Evolutionary conservation across 129 eudicot genomes (phyloP).

Genomic region (Pittosporum tobira): DNA sequence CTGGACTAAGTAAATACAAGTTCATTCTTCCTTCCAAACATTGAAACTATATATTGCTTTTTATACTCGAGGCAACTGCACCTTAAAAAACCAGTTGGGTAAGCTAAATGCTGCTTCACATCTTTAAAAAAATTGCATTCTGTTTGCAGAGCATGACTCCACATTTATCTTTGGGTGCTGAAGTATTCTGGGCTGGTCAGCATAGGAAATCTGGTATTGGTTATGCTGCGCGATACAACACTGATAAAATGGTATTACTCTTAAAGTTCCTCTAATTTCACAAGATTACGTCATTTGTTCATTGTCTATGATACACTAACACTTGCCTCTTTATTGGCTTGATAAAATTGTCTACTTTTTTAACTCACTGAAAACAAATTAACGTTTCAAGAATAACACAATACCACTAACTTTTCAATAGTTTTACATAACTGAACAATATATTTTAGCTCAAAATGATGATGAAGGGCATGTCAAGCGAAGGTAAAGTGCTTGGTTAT

Average conservation of each 20-base stretch:
- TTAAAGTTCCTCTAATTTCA: neutral
- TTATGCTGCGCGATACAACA: constrained; percentile 73
- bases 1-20: neutral
- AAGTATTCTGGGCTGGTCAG: constrained; percentile 93
- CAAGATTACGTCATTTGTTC: neutral
- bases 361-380: too few relatives aligned
- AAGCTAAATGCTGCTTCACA: too few relatives aligned
- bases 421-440: too few relatives aligned
- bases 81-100: too few relatives aligned
- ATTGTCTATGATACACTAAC: neutral
- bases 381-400: too few relatives aligned
- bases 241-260: constrained; percentile 67
- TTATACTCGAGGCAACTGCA: too few relatives aligned
- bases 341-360: too few relatives aligned
- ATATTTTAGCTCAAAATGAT: too few relatives aligned
- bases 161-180: constrained; percentile 83
- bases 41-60: too few relatives aligned
- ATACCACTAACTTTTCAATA: too few relatives aligned
- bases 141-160: constrained; percentile 83
- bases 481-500: too few relatives aligned
- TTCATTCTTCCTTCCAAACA: neutral
- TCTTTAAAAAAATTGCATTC: neutral
- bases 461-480: too few relatives aligned
- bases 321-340: neutral
- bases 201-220: constrained; percentile 84